These are phyloP conservation scores for Gliomastix tumulicola DNA, from an alignment of 2,329 filamentous ascomycete species.

Conservation along the genomic window DNA sequence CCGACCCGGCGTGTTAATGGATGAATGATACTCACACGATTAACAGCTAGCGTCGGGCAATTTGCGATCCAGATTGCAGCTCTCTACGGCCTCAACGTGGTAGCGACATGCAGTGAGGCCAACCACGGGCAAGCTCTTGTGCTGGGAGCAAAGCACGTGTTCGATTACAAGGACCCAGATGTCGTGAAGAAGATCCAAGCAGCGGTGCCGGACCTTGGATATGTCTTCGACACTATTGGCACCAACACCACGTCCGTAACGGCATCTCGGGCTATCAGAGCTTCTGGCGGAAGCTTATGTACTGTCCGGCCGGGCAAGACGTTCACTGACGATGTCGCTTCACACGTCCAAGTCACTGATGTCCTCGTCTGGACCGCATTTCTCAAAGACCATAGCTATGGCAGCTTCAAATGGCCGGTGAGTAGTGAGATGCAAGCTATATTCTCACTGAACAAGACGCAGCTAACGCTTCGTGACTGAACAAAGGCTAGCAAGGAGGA, in stretches of 20 bases:
- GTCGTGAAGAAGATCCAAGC: slow-evolving; percentile 25
- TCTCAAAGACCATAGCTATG: slow-evolving; percentile 27
- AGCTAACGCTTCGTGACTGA: background rate
- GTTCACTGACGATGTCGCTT: slow-evolving; percentile 24
- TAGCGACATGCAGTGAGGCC: slow-evolving; percentile 25
- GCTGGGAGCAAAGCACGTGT: slow-evolving; percentile 23
- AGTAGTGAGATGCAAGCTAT: slow-evolving; percentile 11
- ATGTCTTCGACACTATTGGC: slow-evolving; percentile 36
- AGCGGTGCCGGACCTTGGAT: slow-evolving; percentile 19
- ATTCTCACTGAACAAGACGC: background rate
- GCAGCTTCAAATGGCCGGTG: slow-evolving; percentile 25
- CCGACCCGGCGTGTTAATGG: background rate
- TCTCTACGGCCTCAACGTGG: slow-evolving; percentile 19
- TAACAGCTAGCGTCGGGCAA: slow-evolving; percentile 26
- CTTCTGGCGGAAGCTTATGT: slow-evolving; percentile 21
- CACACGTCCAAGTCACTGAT: slow-evolving; percentile 24
- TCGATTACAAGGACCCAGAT: slow-evolving; percentile 29
- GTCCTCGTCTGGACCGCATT: slow-evolving; percentile 36
- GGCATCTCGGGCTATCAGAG: slow-evolving; percentile 19
- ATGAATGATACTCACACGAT: background rate
- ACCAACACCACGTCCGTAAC: slow-evolving; percentile 21
- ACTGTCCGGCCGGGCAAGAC: slow-evolving; percentile 32
- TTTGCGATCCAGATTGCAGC: slow-evolving; percentile 26
- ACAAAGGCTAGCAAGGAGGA: slow-evolving; percentile 23
- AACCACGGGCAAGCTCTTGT: slow-evolving; percentile 21